These are phyloP conservation scores for Trypanosomatidae sp. DNA, from an alignment of 208 protist species.

Conservation along the genomic window DNA sequence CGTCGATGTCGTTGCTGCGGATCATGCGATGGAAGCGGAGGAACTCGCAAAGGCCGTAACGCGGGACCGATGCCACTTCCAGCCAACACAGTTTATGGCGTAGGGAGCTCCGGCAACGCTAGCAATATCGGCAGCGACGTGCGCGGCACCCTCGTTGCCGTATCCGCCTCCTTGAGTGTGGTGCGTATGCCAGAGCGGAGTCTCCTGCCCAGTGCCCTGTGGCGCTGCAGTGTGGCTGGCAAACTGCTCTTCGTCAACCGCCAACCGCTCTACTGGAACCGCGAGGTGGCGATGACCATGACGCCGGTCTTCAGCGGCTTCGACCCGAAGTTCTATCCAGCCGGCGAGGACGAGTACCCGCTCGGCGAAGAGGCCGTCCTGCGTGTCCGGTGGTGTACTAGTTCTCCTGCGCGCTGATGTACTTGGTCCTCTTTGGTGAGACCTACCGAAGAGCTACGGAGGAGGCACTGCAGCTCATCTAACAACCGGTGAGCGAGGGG, in stretches of 20 bases:
- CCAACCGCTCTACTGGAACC: constrained; percentile 25
- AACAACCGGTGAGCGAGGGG: neutral
- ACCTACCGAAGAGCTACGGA: constrained; percentile 28
- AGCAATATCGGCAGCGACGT: neutral
- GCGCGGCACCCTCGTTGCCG: neutral
- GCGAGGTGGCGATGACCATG: constrained; percentile 38
- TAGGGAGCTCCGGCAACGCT: neutral
- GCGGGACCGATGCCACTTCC: neutral
- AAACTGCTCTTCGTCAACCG: neutral
- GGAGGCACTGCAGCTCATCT: constrained; percentile 8
- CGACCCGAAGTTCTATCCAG: constrained; percentile 27
- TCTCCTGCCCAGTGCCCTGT: constrained; percentile 32
- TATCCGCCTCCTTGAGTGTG: constrained; percentile 1
- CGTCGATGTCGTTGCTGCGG: too few relatives aligned
- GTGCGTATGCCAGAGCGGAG: constrained; percentile 7
- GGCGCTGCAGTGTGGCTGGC: constrained; percentile 23
- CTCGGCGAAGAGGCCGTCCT: constrained; percentile 9
- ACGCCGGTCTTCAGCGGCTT: constrained; percentile 39
- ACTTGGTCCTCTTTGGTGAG: constrained; percentile 39
- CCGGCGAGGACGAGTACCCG: constrained; percentile 29
- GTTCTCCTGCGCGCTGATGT: constrained; percentile 25
- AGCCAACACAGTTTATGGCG: neutral
- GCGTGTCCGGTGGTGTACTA: constrained; percentile 29
- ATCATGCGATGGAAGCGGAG: neutral
- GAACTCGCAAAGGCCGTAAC: neutral